These are phyloP conservation scores for Ogataea sp. DNA, from an alignment of 805 yeast genomes.

Conservation along the genomic window DNA sequence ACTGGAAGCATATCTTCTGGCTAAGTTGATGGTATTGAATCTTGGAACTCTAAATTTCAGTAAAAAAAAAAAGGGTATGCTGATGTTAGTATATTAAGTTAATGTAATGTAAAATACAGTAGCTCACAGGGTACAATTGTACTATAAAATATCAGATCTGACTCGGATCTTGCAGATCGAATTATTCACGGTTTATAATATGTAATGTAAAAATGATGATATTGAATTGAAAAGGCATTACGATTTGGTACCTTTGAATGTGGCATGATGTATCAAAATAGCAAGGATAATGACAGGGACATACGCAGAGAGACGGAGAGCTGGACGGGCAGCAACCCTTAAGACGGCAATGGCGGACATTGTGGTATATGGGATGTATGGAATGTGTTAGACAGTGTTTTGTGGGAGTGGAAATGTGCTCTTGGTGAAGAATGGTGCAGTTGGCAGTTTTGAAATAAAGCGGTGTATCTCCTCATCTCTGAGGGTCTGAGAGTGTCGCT, in stretches of 20 bases:
- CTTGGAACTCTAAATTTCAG: neutral
- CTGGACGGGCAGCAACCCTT: conserved; percentile 23
- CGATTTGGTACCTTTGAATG: no score
- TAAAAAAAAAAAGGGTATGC: neutral
- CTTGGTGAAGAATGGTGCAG: no score
- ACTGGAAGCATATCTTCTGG: conserved; percentile 13
- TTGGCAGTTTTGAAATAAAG: no score
- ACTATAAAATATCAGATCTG: no score
- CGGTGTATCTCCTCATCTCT: no score
- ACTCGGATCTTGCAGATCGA: no score
- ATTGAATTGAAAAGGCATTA: neutral
- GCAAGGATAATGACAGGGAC: neutral
- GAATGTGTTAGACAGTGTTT: neutral
- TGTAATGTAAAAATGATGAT: no score
- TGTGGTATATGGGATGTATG: neutral
- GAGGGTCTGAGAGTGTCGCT: no score
- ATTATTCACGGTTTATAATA: conserved; percentile 1
- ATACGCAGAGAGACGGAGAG: conserved; percentile 10
- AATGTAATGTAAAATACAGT: no score
- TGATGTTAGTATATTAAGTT: no score
- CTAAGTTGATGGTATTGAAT: conserved; percentile 10
- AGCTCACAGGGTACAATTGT: no score
- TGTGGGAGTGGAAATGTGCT: no score
- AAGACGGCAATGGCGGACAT: conserved; percentile 27
- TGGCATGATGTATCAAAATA: neutral